These are phyloP conservation scores for Hymenoscyphus infarciens DNA, from an alignment of 2,329 filamentous ascomycete genomes.

Conservation along the genomic window DNA sequence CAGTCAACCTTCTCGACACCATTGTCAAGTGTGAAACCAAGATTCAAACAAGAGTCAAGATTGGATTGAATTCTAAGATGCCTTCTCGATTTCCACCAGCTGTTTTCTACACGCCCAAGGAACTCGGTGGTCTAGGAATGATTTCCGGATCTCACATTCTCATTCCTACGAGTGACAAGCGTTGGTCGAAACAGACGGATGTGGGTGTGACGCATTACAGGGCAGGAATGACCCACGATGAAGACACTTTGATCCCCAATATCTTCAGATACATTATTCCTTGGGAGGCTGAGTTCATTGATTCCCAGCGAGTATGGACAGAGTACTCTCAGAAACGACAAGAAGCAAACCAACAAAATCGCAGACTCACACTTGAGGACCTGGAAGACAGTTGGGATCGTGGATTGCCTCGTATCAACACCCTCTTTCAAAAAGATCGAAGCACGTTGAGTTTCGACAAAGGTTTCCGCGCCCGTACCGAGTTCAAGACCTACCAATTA, in stretches of 20 bases:
- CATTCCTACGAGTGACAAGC: conserved; percentile 95
- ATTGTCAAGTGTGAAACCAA: conserved; percentile 99
- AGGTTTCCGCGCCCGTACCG: conserved; percentile 88
- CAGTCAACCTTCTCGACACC: conserved; percentile 87
- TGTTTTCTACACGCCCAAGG: conserved; percentile 98
- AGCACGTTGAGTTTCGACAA: conserved; percentile 98
- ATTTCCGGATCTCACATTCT: conserved; percentile 98
- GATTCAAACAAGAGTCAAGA: conserved; percentile 98
- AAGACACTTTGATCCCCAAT: conserved; percentile 96
- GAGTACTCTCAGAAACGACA: conserved; percentile 98
- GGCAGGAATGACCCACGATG: conserved; percentile 96
- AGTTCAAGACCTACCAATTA: conserved; percentile 97
- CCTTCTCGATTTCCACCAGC: conserved; percentile 96
- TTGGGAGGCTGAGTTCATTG: conserved; percentile 98
- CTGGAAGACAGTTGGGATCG: conserved; percentile 98
- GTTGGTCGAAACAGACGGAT: conserved; percentile 98
- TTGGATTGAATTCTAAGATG: conserved; percentile 98
- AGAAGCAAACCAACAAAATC: conserved; percentile 96
- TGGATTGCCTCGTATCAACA: conserved; percentile 96
- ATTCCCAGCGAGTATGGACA: conserved; percentile 98
- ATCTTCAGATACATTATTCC: conserved; percentile 99
- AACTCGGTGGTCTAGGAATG: conserved; percentile 95
- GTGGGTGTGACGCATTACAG: conserved; percentile 96
- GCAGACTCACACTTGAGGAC: conserved; percentile 89
- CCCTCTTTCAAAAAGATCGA: conserved; percentile 95